Evolutionary conservation across 371 early-diverging fungal genomes (phyloP).

Genomic region (Funneliformis caledonium): DNA sequence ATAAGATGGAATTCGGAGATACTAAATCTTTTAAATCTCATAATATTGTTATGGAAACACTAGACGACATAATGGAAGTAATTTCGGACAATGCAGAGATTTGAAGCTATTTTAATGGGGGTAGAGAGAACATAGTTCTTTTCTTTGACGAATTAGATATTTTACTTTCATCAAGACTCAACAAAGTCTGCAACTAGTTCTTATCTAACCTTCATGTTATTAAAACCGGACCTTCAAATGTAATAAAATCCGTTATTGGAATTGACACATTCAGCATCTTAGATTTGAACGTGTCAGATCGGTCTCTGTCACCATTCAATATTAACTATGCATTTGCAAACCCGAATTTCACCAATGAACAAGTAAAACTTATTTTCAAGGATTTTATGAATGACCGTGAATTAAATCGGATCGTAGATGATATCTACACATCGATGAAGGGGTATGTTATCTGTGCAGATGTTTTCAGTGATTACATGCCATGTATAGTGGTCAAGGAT

Average conservation of each 20-base stretch:
- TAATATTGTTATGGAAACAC: too few species aligned
- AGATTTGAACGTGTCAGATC: background rate
- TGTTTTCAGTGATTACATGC: too few species aligned
- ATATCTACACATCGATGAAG: background rate
- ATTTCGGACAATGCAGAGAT: too few species aligned
- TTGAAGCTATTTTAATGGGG: too few species aligned
- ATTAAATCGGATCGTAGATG: background rate
- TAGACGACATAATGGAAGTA: too few species aligned
- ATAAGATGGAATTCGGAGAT: too few species aligned
- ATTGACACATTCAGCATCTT: background rate
- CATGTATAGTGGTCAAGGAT: too few species aligned
- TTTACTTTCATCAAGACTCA: background rate
- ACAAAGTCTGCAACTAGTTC: background rate
- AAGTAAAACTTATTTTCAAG: background rate
- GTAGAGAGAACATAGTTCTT: background rate
- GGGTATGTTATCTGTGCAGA: background rate
- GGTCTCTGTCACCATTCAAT: conserved; percentile 14
- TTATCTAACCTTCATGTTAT: background rate
- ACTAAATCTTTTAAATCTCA: too few species aligned
- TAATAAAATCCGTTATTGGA: conserved; percentile 11
- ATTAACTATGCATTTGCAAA: background rate
- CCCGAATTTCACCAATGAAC: background rate
- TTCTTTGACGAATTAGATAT: background rate
- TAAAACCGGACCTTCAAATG: background rate
- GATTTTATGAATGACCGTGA: background rate